Evolutionary conservation across 2,329 filamentous ascomycete genomes (phyloP), one percentile per base, ranked within the genome.

Genomic region (Xylaria multiplex): DNA sequence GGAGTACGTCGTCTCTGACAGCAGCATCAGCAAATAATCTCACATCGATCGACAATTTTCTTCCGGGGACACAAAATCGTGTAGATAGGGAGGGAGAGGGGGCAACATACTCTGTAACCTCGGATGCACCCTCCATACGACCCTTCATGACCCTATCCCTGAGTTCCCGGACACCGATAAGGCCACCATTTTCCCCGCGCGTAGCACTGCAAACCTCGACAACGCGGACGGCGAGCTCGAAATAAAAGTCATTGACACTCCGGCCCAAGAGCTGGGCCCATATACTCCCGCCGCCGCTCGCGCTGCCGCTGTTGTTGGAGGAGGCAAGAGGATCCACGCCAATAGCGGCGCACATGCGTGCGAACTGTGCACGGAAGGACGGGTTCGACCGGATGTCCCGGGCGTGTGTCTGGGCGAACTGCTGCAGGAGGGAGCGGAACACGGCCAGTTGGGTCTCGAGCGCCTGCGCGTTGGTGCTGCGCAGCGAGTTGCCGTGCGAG

Each of bases 171-270:
- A 98, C 86, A 11, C 92, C 92, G 59, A 99, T 93, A 74, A 99
- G 83, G 0, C 96, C 96, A 6, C 96, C 96, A 77, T 99, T 99
- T 80, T 97, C 95, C 3, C 87, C 88, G 59, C 96, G 85, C 50
- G 93, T 97, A 59, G 90, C 88, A 6, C 93, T 86, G 77, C 96
- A 99, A 7, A 97, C 89, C 79, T 98, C 95, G 6, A 99, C 96
- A 0, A 98, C 92, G 56, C 93, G 87, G n/a, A 98, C 95, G 1
- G 93, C 96, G 52, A 99, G 88, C 82, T 97, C 95, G 79, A 98
- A 98, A 81, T 98, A 99, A 77, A 99, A 99, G 79, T 99, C 96
- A 77, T 97, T 97, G 72, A 99, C 94, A 73, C 90, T 93, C 66
- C 91, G 88, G 35, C 96, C 96, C 22, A 98, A 85, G 69, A 98